phyloP scores from a whole-genome alignment of 768 basidiomycete species.

The Boletus rubropictus region DNA sequence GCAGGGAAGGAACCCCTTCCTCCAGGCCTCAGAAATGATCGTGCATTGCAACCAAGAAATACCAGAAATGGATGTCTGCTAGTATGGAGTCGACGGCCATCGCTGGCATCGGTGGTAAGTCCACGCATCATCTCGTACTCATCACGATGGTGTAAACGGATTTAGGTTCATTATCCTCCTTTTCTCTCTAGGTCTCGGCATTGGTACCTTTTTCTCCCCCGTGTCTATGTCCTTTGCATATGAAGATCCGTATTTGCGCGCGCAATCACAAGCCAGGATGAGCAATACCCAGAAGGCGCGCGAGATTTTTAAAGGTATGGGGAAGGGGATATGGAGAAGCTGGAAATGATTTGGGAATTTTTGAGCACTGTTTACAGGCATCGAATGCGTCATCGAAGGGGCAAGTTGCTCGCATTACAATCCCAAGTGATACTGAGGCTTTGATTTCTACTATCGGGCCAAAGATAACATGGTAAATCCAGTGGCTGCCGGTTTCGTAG shows the following conservation, averaged over 20 bases:
- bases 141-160: slow-evolving; percentile 4
- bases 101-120: slow-evolving; percentile 77
- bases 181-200: slow-evolving; percentile 62
- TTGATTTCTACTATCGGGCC: slow-evolving; percentile 71
- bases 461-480: slow-evolving; percentile 95
- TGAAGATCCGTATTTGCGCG: slow-evolving; percentile 82
- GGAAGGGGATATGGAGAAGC: slow-evolving; percentile 80
- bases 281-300: slow-evolving; percentile 72
- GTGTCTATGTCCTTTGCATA: slow-evolving; percentile 95
- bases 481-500: slow-evolving; percentile 77
- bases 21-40: slow-evolving; percentile 75
- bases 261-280: slow-evolving; percentile 50
- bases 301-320: slow-evolving; percentile 91
- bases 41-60: slow-evolving; percentile 67
- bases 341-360: slow-evolving; percentile 94
- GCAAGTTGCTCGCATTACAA: slow-evolving; percentile 44
- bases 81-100: slow-evolving; percentile 82
- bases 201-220: slow-evolving; percentile 92
- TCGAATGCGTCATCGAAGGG: slow-evolving; percentile 92
- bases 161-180: neutral
- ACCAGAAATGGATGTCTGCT: slow-evolving; percentile 60
- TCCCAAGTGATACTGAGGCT: neutral
- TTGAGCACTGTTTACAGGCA: slow-evolving; percentile 88
- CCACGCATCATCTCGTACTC: neutral
- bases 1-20: slow-evolving; percentile 87